These are phyloP conservation scores for Apiotrichum mycotoxinovorans DNA, from an alignment of 1,284 basidiomycete genomes.

Conservation along the genomic window DNA sequence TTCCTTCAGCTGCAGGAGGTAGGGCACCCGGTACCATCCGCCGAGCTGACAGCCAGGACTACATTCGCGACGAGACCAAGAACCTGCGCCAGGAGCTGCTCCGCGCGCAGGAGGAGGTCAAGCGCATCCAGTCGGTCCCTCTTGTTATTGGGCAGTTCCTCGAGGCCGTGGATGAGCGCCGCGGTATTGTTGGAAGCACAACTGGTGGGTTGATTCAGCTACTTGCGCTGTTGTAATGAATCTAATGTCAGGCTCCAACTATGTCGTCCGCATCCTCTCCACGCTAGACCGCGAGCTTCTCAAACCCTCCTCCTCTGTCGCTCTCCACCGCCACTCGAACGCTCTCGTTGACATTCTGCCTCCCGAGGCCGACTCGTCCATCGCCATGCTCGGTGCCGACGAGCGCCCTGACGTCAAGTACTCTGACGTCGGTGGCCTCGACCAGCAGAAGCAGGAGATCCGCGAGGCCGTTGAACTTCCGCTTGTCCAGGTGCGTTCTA, in stretches of 20 bases:
- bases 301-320: conserved; percentile 95
- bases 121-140: conserved; percentile 97
- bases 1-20: conserved; percentile 91
- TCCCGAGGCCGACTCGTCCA: conserved; percentile 96
- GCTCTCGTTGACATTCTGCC: conserved; percentile 97
- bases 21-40: conserved; percentile 8
- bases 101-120: conserved; percentile 98
- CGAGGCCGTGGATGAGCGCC: conserved; percentile 96
- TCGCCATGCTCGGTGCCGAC: conserved; percentile 86
- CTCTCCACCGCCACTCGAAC: conserved; percentile 97
- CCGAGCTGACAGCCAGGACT: conserved; percentile 54
- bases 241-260: conserved; percentile 67
- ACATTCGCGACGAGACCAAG: conserved; percentile 98
- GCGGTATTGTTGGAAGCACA: conserved; percentile 95
- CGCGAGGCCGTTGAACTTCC: conserved; percentile 97
- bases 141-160: conserved; percentile 99
- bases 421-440: conserved; percentile 93
- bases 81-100: conserved; percentile 97
- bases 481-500: conserved; percentile 59
- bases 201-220: conserved; percentile 58
- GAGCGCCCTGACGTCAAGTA: conserved; percentile 92
- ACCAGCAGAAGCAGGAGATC: conserved; percentile 98
- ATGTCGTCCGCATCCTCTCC: conserved; percentile 95
- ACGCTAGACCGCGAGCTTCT: conserved; percentile 96
- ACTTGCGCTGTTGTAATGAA: background rate